These are phyloP conservation scores for Biscutella laevigata DNA, from an alignment of 441 rosid genomes.

Conservation along the genomic window DNA sequence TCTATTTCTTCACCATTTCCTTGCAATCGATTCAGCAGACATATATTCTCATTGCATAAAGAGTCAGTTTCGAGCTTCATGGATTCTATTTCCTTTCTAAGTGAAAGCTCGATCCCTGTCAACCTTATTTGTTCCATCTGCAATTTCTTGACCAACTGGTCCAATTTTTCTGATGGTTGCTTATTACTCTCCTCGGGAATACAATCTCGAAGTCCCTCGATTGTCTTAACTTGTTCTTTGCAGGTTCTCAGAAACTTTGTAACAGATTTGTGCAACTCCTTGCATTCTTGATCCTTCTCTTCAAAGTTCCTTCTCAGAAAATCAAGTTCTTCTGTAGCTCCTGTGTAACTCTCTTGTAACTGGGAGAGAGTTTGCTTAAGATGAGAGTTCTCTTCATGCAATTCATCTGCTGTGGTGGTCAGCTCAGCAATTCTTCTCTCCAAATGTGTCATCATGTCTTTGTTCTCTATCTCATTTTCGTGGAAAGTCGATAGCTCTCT, in stretches of 20 bases:
- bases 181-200: constrained; percentile 42
- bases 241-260: constrained; percentile 62
- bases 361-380: constrained; percentile 41
- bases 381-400: constrained; percentile 45
- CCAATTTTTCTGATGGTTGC: constrained; percentile 38
- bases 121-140: constrained; percentile 80
- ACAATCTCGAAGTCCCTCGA: constrained; percentile 61
- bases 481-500: constrained; percentile 63
- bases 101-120: constrained; percentile 66
- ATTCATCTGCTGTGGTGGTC: constrained; percentile 44
- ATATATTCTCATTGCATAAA: constrained; percentile 77
- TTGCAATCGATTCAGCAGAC: constrained; percentile 62
- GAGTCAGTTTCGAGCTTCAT: constrained; percentile 57
- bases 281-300: constrained; percentile 88
- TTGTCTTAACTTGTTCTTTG: constrained; percentile 78
- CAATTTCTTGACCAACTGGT: constrained; percentile 43
- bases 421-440: constrained; percentile 57
- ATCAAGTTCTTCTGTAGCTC: constrained; percentile 43
- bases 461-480: constrained; percentile 64
- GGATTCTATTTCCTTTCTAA: constrained; percentile 70
- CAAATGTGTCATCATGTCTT: constrained; percentile 40
- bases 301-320: constrained; percentile 57
- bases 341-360: constrained; percentile 43
- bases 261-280: constrained; percentile 68
- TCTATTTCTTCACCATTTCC: constrained; percentile 43